Base-by-base conservation (phyloP, 2,329 filamentous ascomycete species). In the Cladophialophora bantiana region DNA sequence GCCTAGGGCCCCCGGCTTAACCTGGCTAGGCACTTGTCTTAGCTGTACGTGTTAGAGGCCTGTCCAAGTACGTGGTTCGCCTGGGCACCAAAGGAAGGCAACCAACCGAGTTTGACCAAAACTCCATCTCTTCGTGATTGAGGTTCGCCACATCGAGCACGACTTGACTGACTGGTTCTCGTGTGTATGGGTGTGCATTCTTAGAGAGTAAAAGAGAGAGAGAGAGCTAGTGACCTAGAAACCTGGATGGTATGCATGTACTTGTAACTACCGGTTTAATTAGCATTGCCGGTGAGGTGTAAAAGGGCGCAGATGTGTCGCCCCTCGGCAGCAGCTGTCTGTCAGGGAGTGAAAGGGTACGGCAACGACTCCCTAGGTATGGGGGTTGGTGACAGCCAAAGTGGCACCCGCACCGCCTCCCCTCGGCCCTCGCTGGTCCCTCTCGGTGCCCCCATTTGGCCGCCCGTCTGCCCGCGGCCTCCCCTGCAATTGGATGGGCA, bases 381-480 rank as follows among this genome's bases (percentile, higher is more conserved):
- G 26, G 26, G 26, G 26, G 26, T 34, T 32, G 45, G 62, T 53
- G 31, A 32, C 50, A 64, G 62, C 53, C 53, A 64, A 64, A 64
- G 61, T 58, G 61, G 62, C 62, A 59, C 57, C 57, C 40, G 57
- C 38, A 59, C 31, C n/a, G 20, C 42, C 42, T 42, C 32, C 45
- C 32, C 38, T 53, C 18, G 18, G 12, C 45, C 45, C 6, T 50
- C 45, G 18, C 18, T 9, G 45, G 26, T 26, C 18, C 45, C 45
- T 18, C 6, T 50, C 45, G 18, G 45, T 9, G 45, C 45, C 45
- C 45, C 45, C 45, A 26, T 50, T 50, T 50, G 45, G 7, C 45
- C 20, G 45, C 45, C 45, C 45, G 18, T 50, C 45, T 31, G 18
- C 9, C 45, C 10, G 45, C 45, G 26, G 3, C 26, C 26, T 26